Base-by-base conservation (phyloP, 2,329 filamentous ascomycete species). In the Pyrenophora tritici-repentis region DNA sequence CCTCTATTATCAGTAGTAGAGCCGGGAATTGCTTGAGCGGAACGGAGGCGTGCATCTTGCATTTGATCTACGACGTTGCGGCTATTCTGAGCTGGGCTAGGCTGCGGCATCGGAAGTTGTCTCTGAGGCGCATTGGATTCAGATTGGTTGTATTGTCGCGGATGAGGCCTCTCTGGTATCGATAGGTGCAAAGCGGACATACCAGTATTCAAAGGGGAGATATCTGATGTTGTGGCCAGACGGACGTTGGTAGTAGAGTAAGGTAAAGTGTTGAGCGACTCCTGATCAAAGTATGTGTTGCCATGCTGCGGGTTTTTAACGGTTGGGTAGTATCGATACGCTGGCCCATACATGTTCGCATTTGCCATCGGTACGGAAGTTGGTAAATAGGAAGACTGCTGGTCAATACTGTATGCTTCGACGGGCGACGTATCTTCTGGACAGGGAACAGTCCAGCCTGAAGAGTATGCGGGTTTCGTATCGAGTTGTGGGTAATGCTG, bases 91-190 rank as follows among this genome's bases (percentile, higher is more conserved):
- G 61, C 57, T 7, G 59, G 59, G 20, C 58, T 68, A 8, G 68
- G 62, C 29, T 66, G 67, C n/a, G 70, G 71, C 9, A 69, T 56
- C 6, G 71, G 71, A 4, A 73, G 56, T 20, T 66, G 68, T 40
- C 70, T 61, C 37, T 59, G 65, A 9, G 67, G 64, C 17, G 48
- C 47, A 26, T 55, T 22, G 13, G 53, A 24, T 4, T 66, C 63
- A 22, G 52, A 32, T 31, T 58, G 31, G 12, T 55, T 50, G 8
- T 39, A 39, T 14, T 58, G 62, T 35, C 53, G 56, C 26, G 51
- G 52, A 34, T 52, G 61, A 36, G 63, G 56, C 32, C 57, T 61
- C 42, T 68, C 62, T 12, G 69, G 66, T 12, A 73, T 49, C 6
- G 60, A 59, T 3, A 61, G 36, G 14, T 67, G 65, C 12, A 73